Evolutionary conservation across 2,329 filamentous ascomycete species (phyloP).

Genomic region (Colletotrichum cereale): DNA sequence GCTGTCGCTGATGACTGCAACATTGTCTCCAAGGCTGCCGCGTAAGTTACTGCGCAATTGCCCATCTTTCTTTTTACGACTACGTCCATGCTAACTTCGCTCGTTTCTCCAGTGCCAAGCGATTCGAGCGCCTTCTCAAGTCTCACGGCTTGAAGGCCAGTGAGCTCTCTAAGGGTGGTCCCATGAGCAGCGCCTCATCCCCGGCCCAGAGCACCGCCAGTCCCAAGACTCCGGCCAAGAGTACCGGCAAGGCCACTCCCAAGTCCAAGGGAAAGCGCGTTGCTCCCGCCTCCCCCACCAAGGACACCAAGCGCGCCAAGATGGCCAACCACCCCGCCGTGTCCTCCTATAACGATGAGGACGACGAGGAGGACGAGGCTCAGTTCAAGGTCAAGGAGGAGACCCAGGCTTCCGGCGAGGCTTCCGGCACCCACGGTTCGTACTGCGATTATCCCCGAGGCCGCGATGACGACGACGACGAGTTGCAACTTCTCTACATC

Average conservation of each 20-base stretch:
- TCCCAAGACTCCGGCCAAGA: conserved; percentile 41
- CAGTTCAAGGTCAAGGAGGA: conserved; percentile 31
- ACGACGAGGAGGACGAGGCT: conserved; percentile 17
- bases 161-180: conserved; percentile 39
- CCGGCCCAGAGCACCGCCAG: conserved; percentile 32
- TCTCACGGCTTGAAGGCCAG: conserved; percentile 60
- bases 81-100: not conserved
- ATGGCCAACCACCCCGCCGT: conserved; percentile 33
- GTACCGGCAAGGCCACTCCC: conserved; percentile 41
- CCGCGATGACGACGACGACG: conserved; percentile 37
- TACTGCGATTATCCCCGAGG: conserved; percentile 25
- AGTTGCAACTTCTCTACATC: conserved; percentile 39
- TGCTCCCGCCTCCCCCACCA: conserved; percentile 13
- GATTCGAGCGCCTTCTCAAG: conserved; percentile 76
- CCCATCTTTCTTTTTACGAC: not conserved
- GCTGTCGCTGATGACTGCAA: conserved; percentile 73
- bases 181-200: conserved; percentile 24
- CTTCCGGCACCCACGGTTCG: conserved; percentile 25
- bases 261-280: conserved; percentile 44
- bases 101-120: conserved; percentile 66
- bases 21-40: conserved; percentile 75
- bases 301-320: conserved; percentile 33
- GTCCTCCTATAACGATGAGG: conserved; percentile 20
- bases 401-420: not conserved
- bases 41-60: conserved; percentile 64